Conservation (phyloP, 805 yeast species). For the Yueomyces sinensis region DNA sequence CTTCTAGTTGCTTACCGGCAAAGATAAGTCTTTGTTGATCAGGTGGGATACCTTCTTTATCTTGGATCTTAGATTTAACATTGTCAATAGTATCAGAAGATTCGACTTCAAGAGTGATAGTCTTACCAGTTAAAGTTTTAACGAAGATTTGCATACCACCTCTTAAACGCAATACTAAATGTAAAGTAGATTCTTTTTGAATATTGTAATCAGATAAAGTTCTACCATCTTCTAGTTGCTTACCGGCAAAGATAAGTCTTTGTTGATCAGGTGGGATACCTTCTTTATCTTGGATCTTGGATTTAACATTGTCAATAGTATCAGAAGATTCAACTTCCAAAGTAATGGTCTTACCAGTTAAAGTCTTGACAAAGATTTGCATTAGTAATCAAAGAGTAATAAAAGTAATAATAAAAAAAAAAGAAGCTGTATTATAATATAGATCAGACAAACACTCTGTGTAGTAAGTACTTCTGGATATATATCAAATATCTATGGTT, state of each 20-base stretch:
- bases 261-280: constrained; percentile 97
- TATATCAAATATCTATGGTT: no score
- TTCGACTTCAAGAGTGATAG: constrained; percentile 90
- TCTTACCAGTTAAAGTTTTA: constrained; percentile 95
- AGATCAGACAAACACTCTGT: no score
- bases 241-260: constrained; percentile 90
- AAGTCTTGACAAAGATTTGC: constrained; percentile 85
- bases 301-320: constrained; percentile 89
- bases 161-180: constrained; percentile 75
- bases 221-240: constrained; percentile 93
- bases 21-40: constrained; percentile 59
- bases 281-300: constrained; percentile 92
- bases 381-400: constrained; percentile 23
- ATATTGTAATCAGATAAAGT: constrained; percentile 89
- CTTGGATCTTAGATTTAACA: constrained; percentile 70
- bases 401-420: no score
- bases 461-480: no score
- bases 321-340: constrained; percentile 82
- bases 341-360: constrained; percentile 85
- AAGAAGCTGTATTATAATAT: no score
- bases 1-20: constrained; percentile 63
- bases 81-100: constrained; percentile 92
- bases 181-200: constrained; percentile 85
- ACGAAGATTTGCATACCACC: constrained; percentile 91
- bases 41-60: constrained; percentile 61